Evolutionary conservation across 2,329 filamentous ascomycete species (phyloP), one percentile per base, ranked within the genome.

Genomic region (Lachnellula hyalina): DNA sequence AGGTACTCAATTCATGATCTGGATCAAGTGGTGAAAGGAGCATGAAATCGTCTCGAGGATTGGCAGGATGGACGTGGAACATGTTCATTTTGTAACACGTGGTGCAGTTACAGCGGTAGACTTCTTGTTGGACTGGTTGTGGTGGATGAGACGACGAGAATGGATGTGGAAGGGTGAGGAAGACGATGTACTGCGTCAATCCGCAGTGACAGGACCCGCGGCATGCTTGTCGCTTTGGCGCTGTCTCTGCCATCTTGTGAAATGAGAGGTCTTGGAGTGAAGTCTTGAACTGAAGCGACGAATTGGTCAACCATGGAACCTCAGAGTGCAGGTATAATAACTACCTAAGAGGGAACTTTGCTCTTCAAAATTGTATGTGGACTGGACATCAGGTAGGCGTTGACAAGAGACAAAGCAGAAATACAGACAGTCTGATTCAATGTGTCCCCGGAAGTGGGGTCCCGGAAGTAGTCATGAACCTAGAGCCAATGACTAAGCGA

Each of bases 201-300:
- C 74, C 73, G 65, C 75, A 78, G 62, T 77, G 75, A 61, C 75
- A 77, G 15, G 73, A 77, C 40, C 75, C 75, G 52, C 47, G 55
- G 55, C 55, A 57, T 57, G 55, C 49, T 57, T 57, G 55, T 61
- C 55, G 62, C 55, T 60, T 62, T 58, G 62, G 61, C 55, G 49
- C 52, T 63, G 61, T 57, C 56, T 61, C 59, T 63, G 61, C 57
- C 62, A 64, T 64, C 56, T 58, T 61, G 59, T 60, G 59, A 59
- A 59, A 61, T 59, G 53, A 57, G 53, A 61, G 53, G 53, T 59
- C 49, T 61, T 58, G 54, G 51, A 53, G 55, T 58, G 55, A 60
- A 58, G 55, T 54, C 52, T 44, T 54, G 51, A 52, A 49, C 48
- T 57, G 44, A 52, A 57, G 48, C 42, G 49, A 52, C 44, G 28